These are phyloP conservation scores for Plenodomus lindquistii DNA, from an alignment of 2,329 filamentous ascomycete genomes.

Conservation along the genomic window DNA sequence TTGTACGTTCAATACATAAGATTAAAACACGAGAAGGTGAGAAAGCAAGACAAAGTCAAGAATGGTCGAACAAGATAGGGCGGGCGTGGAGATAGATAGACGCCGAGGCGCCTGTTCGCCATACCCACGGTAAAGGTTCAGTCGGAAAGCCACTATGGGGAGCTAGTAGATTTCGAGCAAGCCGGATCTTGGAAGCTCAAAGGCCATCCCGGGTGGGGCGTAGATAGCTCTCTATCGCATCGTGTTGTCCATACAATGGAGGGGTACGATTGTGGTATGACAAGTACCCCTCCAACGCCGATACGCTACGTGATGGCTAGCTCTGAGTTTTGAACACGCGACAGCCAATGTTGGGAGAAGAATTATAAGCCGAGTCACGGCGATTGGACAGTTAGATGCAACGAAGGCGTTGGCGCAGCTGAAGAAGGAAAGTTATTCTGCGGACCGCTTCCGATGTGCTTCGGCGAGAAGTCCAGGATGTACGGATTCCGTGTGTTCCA, in stretches of 20 bases:
- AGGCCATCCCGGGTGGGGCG: conserved; percentile 21
- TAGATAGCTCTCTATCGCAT: conserved; percentile 8
- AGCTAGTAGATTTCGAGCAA: neutral
- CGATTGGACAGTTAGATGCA: conserved; percentile 23
- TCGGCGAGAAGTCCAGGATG: conserved; percentile 25
- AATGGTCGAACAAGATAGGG: conserved; percentile 23
- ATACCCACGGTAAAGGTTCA: conserved; percentile 17
- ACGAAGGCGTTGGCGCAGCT: conserved; percentile 13
- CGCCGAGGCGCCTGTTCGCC: conserved; percentile 24
- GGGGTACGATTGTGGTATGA: conserved; percentile 19
- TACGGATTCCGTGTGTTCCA: neutral
- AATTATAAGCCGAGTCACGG: conserved; percentile 18
- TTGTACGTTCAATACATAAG: neutral
- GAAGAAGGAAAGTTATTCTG: conserved; percentile 14
- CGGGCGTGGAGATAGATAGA: conserved; percentile 8
- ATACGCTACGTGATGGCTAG: conserved; percentile 18
- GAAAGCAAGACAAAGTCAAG: conserved; percentile 1
- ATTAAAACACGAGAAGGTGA: neutral
- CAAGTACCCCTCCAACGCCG: conserved; percentile 16
- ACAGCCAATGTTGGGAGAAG: conserved; percentile 29
- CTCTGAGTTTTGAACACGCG: conserved; percentile 3
- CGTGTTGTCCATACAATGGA: conserved; percentile 17
- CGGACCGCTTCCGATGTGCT: conserved; percentile 12
- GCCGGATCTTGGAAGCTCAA: conserved; percentile 14
- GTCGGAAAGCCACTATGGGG: conserved; percentile 13